Conservation (phyloP, 23 red algal species). For the Pyropia haitanensis region DNA sequence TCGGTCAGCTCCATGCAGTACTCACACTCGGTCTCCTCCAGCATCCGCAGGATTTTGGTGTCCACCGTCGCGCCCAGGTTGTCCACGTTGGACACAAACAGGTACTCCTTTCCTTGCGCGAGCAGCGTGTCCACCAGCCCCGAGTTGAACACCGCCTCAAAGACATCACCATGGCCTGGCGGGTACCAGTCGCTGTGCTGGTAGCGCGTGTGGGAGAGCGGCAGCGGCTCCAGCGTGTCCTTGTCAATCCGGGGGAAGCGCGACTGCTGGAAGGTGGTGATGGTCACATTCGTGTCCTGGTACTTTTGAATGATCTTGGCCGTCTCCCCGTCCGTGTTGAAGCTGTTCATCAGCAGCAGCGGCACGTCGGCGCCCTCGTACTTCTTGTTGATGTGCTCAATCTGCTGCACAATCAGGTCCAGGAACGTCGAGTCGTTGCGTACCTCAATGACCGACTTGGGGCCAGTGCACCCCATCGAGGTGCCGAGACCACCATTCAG, state of each 20-base stretch:
- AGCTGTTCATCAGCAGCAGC: conserved; percentile 93
- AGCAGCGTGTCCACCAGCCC: conserved; percentile 83
- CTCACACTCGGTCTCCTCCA: conserved; percentile 73
- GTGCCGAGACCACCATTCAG: conserved; percentile 97
- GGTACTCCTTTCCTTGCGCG: conserved; percentile 92
- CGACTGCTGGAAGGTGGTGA: conserved; percentile 94
- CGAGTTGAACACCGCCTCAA: conserved; percentile 64
- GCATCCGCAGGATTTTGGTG: conserved; percentile 73
- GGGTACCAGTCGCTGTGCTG: conserved; percentile 93
- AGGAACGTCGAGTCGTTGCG: conserved; percentile 89
- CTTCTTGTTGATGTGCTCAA: conserved; percentile 82
- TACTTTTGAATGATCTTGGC: conserved; percentile 98
- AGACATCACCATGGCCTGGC: conserved; percentile 96
- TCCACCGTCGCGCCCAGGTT: conserved; percentile 95
- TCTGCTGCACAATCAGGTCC: conserved; percentile 98
- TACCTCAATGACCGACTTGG: conserved; percentile 97
- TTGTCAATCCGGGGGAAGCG: conserved; percentile 82
- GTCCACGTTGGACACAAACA: conserved; percentile 96
- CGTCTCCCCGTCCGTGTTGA: conserved; percentile 91
- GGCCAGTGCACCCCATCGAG: conserved; percentile 95
- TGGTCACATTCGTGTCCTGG: conserved; percentile 76
- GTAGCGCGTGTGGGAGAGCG: conserved; percentile 53
- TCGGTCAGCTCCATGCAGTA: conserved; percentile 96
- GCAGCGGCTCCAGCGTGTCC: conserved; percentile 85
- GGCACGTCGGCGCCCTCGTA: conserved; percentile 74